These are phyloP conservation scores for Cyberlindnera lachancei DNA, from an alignment of 805 yeast genomes.

Conservation along the genomic window DNA sequence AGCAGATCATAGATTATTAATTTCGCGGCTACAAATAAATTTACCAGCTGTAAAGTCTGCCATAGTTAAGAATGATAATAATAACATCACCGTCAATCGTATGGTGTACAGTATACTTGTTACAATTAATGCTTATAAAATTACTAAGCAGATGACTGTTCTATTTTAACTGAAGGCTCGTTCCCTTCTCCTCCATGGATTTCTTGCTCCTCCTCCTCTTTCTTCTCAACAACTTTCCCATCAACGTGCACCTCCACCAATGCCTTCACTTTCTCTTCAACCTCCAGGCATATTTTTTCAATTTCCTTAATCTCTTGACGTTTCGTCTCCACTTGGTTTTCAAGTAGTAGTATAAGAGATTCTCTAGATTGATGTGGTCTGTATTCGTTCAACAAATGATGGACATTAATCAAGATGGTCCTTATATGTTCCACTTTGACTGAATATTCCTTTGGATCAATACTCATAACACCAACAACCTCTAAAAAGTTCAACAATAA, in stretches of 20 bases:
- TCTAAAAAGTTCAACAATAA: conserved; percentile 75
- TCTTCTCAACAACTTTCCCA: conserved; percentile 7
- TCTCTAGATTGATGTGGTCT: conserved; percentile 95
- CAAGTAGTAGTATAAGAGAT: conserved; percentile 66
- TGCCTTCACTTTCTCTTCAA: conserved; percentile 28
- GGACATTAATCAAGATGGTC: conserved; percentile 77
- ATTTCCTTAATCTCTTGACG: conserved; percentile 42
- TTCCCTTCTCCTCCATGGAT: too few relatives aligned
- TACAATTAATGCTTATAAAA: too few relatives aligned
- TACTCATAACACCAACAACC: conserved; percentile 66
- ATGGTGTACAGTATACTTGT: too few relatives aligned
- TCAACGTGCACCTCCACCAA: conserved; percentile 25
- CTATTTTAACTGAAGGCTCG: too few relatives aligned
- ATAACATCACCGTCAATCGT: too few relatives aligned
- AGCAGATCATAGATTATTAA: too few relatives aligned
- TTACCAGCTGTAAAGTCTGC: too few relatives aligned
- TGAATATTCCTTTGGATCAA: conserved; percentile 59
- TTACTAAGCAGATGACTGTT: too few relatives aligned
- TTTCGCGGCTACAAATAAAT: too few relatives aligned
- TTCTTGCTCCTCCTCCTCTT: conserved; percentile 1
- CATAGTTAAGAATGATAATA: too few relatives aligned
- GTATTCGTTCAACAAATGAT: conserved; percentile 85
- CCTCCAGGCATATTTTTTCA: conserved; percentile 32
- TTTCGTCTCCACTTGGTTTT: conserved; percentile 62
- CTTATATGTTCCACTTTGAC: conserved; percentile 72